A percentile compares a stretch with the other conserved stretches of the same genome.
phyloP scores from a whole-genome alignment of 805 yeast genomes.

The Candida insectalens region DNA sequence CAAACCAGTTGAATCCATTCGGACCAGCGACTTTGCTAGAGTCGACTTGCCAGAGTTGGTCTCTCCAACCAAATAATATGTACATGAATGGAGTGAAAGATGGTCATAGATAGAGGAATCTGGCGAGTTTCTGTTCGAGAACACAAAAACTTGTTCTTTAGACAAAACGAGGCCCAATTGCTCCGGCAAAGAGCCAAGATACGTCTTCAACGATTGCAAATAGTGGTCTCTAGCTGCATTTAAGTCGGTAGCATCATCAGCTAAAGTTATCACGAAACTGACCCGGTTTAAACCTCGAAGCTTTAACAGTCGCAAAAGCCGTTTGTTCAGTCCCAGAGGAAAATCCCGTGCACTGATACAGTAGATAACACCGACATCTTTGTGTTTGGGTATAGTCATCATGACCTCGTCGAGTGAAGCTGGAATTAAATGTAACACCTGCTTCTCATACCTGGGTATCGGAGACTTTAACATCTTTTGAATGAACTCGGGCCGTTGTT shows the following conservation, averaged over 20 bases:
- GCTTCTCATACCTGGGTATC: slow-evolving; percentile 2
- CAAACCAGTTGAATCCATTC: neutral
- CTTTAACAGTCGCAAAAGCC: slow-evolving; percentile 4
- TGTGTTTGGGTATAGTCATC: slow-evolving; percentile 4
- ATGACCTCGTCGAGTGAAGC: slow-evolving; percentile 6
- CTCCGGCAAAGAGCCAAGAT: neutral
- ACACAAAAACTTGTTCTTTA: neutral
- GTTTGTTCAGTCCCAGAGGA: slow-evolving; percentile 12
- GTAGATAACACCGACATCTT: slow-evolving; percentile 7
- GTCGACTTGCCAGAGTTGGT: slow-evolving; percentile 21
- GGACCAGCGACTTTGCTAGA: slow-evolving; percentile 7
- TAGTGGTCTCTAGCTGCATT: slow-evolving; percentile 1
- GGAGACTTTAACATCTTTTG: slow-evolving; percentile 1
- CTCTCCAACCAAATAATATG: slow-evolving; percentile 19
- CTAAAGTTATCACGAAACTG: slow-evolving; percentile 1
- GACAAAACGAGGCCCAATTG: neutral
- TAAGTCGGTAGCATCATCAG: neutral
- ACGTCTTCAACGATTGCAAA: neutral
- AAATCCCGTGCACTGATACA: slow-evolving; percentile 14
- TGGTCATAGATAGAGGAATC: slow-evolving; percentile 1
- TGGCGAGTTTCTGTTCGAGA: neutral
- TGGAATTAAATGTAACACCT: slow-evolving; percentile 6
- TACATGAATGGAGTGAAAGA: slow-evolving; percentile 1
- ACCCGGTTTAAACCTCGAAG: slow-evolving; percentile 1
- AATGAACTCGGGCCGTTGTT: neutral